Evolutionary conservation across 208 protist genomes (phyloP).

Genomic region (Acanthamoeba castellanii): DNA sequence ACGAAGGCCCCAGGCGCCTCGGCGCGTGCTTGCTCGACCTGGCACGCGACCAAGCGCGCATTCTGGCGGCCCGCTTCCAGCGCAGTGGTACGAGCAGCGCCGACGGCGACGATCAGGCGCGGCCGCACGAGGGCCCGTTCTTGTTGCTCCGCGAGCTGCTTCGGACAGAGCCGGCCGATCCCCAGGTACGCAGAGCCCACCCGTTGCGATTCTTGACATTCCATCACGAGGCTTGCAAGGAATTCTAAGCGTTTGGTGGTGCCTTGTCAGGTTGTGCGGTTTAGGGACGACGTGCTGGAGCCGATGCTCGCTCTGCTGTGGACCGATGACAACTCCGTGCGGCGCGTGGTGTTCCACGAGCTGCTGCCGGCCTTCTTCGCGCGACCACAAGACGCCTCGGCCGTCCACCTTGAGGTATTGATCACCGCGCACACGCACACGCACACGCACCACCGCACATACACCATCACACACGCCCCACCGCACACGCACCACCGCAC

Average conservation of each 20-base stretch:
- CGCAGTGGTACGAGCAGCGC: no score
- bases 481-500: no score
- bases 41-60: neutral
- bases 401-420: neutral
- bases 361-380: conserved; percentile 10
- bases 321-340: neutral
- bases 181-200: neutral
- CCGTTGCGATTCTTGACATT: neutral
- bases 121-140: neutral
- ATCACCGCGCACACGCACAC: neutral
- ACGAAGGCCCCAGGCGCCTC: neutral
- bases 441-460: neutral
- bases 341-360: neutral
- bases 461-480: neutral
- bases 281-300: neutral
- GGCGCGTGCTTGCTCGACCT: neutral
- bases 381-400: neutral
- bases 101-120: neutral
- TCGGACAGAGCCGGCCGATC: no score
- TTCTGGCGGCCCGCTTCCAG: neutral
- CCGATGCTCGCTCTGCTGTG: neutral
- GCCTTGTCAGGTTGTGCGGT: neutral
- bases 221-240: no score
- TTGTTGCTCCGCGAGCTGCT: neutral
- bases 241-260: no score